Conservation (phyloP, 176 grass and related monocot genomes). For the Triticum timopheevii region DNA sequence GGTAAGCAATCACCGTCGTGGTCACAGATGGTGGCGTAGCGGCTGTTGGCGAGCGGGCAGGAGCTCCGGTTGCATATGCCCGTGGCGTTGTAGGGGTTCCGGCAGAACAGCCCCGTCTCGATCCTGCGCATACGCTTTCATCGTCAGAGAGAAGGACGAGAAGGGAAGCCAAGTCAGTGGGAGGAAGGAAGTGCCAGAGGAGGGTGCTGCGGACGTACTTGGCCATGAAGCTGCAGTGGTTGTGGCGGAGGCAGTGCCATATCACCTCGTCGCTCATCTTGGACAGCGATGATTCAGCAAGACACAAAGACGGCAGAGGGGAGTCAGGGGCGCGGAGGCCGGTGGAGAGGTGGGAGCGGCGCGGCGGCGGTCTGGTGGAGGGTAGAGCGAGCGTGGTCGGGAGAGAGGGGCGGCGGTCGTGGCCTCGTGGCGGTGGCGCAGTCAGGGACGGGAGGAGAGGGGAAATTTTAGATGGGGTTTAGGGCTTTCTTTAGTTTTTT, state of each 20-base stretch:
- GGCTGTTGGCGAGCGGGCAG: constrained; percentile 91
- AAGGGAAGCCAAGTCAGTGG: neutral
- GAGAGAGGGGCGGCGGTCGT: neutral
- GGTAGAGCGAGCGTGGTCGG: neutral
- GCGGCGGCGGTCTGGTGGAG: too few species aligned
- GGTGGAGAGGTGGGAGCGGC: too few species aligned
- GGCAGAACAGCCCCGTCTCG: constrained; percentile 71
- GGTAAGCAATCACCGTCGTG: constrained; percentile 50
- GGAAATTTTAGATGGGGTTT: neutral
- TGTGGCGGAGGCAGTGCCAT: constrained; percentile 95
- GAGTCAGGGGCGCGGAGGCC: too few species aligned
- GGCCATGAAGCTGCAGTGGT: constrained; percentile 95
- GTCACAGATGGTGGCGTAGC: constrained; percentile 87
- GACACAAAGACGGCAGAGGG: neutral
- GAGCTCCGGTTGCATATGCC: constrained; percentile 96
- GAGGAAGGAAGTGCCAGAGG: neutral
- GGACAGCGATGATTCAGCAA: neutral
- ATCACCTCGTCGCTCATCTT: constrained; percentile 90
- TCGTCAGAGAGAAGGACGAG: neutral
- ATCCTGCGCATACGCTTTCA: constrained; percentile 37
- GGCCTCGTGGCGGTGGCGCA: neutral
- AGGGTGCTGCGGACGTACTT: constrained; percentile 39
- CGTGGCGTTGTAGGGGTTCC: constrained; percentile 81
- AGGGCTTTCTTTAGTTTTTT: neutral
- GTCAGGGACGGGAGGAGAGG: neutral